These are phyloP conservation scores for Amanita thiersii DNA, from an alignment of 768 basidiomycete genomes.

Conservation along the genomic window DNA sequence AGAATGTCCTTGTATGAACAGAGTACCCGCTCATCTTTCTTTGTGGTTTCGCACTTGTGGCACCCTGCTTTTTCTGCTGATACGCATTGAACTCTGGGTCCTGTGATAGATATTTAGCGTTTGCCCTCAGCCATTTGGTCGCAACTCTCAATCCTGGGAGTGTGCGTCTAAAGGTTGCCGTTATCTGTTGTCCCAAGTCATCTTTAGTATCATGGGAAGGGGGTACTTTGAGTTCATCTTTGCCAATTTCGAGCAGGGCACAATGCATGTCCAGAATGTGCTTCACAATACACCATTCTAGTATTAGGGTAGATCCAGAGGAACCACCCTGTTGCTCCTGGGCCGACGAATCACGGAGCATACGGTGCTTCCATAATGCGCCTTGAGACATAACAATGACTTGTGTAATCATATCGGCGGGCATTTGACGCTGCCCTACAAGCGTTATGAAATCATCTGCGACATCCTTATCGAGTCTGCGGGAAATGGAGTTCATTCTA, in stretches of 20 bases:
- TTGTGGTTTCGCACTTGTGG: conserved; percentile 14
- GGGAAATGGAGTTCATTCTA: conserved; percentile 43
- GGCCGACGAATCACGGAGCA: conserved; percentile 44
- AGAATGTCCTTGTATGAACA: conserved; percentile 46
- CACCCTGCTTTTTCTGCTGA: conserved; percentile 14
- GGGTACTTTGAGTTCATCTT: conserved; percentile 48
- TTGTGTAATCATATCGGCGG: conserved; percentile 70
- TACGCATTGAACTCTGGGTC: conserved; percentile 29
- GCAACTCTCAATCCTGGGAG: conserved; percentile 83
- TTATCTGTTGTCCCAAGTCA: conserved; percentile 75
- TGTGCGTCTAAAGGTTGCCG: conserved; percentile 77
- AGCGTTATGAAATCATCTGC: conserved; percentile 50
- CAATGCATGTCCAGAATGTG: conserved; percentile 63
- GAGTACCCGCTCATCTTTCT: conserved; percentile 28
- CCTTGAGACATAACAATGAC: conserved; percentile 68
- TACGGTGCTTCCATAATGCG: conserved; percentile 78
- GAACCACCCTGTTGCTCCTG: conserved; percentile 19
- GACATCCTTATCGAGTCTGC: conserved; percentile 38
- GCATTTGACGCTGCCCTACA: conserved; percentile 61
- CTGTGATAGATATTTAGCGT: conserved; percentile 58
- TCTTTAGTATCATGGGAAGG: conserved; percentile 45
- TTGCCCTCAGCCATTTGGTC: conserved; percentile 81
- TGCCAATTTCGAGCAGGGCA: conserved; percentile 58
- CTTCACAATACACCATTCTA: conserved; percentile 58
- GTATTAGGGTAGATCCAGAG: conserved; percentile 25